A percentile compares a stretch with the other conserved stretches of the same genome.
Evolutionary conservation across 177 flowering plant species (phyloP).

Genomic region (Vitis hybrid): DNA sequence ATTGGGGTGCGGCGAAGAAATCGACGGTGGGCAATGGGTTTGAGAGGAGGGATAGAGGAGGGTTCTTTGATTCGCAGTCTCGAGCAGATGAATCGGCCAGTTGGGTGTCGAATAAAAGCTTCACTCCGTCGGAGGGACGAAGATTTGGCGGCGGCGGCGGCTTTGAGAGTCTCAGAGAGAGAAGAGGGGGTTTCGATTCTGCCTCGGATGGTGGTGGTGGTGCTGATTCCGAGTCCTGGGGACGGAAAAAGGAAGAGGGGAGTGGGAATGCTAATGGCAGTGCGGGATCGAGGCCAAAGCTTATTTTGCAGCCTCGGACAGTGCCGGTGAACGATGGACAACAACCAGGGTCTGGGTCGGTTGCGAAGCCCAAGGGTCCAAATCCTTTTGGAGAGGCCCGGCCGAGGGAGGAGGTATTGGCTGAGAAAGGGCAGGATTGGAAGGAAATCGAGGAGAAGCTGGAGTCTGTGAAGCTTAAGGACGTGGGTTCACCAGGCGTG

Average conservation of each 20-base stretch:
- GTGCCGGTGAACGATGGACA: constrained; percentile 46
- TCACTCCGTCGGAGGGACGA: constrained; percentile 35
- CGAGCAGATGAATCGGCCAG: constrained; percentile 77
- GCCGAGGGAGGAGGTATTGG: constrained; percentile 92
- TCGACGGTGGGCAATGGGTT: constrained; percentile 32
- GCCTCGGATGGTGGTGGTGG: constrained; percentile 29
- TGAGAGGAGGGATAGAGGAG: constrained; percentile 60
- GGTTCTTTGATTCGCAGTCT: constrained; percentile 69
- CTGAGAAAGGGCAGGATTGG: constrained; percentile 89
- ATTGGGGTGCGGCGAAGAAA: constrained; percentile 84
- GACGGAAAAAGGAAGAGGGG: constrained; percentile 42
- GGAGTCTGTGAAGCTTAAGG: constrained; percentile 60
- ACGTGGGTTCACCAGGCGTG: constrained; percentile 24
- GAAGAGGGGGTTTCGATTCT: constrained; percentile 35
- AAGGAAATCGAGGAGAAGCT: constrained; percentile 90
- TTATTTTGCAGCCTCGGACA: constrained; percentile 75
- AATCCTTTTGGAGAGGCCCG: constrained; percentile 91
- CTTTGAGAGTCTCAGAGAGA: constrained; percentile 29
- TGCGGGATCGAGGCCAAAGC: constrained; percentile 53
- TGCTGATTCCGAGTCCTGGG: constrained; percentile 45
- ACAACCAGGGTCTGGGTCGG: constrained; percentile 15
- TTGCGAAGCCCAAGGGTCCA: constrained; percentile 44
- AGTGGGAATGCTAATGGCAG: constrained; percentile 16
- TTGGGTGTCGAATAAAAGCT: constrained; percentile 71
- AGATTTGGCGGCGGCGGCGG: constrained; percentile 41